These are phyloP conservation scores for Echites panduratus DNA, from an alignment of 257 asterid species.

Conservation along the genomic window DNA sequence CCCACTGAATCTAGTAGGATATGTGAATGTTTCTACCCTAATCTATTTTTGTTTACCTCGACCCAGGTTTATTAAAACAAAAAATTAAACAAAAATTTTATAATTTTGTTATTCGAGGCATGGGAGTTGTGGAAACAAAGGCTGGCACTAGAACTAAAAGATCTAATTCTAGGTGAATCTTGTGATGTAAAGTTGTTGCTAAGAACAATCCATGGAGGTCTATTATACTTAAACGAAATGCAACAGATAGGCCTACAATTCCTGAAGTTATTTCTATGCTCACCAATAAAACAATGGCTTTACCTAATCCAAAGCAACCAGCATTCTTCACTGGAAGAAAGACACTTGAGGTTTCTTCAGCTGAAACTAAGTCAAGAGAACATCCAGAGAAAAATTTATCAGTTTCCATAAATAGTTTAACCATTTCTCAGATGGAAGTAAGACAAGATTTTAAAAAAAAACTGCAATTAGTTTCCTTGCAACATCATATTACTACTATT, in stretches of 20 bases:
- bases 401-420: constrained; percentile 6
- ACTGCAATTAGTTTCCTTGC: no score
- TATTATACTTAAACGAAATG: constrained; percentile 50
- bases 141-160: constrained; percentile 33
- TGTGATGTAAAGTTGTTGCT: constrained; percentile 27
- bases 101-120: constrained; percentile 22
- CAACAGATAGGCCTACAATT: constrained; percentile 42
- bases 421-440: constrained; percentile 15
- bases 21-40: constrained; percentile 31
- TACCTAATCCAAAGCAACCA: constrained; percentile 37
- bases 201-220: constrained; percentile 43
- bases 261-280: constrained; percentile 48
- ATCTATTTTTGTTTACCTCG: not conserved
- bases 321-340: constrained; percentile 34
- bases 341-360: constrained; percentile 9
- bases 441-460: constrained; percentile 11
- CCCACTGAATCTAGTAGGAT: constrained; percentile 47
- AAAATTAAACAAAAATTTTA: not conserved
- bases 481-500: not conserved
- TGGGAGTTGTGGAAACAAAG: constrained; percentile 54
- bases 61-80: not conserved
- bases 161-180: constrained; percentile 32
- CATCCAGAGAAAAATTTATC: constrained; percentile 7
- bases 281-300: constrained; percentile 25
- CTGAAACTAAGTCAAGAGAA: constrained; percentile 5